These are phyloP conservation scores for Senecio squalidus DNA, from an alignment of 140 eudicot species.

Conservation along the genomic window DNA sequence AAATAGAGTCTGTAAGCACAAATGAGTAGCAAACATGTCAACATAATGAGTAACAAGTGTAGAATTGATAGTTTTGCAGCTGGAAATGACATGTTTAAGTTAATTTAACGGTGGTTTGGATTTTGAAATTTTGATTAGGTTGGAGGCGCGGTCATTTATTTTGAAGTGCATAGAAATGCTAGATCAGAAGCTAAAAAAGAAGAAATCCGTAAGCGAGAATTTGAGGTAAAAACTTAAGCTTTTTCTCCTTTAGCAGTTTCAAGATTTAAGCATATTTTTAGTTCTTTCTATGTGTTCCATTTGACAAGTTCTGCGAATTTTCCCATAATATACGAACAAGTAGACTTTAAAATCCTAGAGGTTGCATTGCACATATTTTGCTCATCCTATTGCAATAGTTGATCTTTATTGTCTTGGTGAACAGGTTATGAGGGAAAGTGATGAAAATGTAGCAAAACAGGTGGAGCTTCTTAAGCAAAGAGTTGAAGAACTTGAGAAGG, in stretches of 20 bases:
- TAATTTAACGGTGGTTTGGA: background rate
- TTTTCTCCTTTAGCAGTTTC: background rate
- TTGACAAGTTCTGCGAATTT: background rate
- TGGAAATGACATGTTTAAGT: background rate
- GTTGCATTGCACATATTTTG: background rate
- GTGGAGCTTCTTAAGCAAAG: conserved; percentile 50
- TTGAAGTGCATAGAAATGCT: conserved; percentile 78
- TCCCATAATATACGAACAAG: background rate
- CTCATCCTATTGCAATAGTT: background rate
- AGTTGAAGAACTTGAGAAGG: conserved; percentile 49
- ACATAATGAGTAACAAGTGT: too few species aligned
- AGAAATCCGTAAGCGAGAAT: conserved; percentile 58
- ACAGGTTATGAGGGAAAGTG: conserved; percentile 49
- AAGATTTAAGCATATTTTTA: background rate
- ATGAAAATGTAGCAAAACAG: conserved; percentile 49
- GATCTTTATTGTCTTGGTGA: background rate
- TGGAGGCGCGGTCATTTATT: conserved; percentile 56
- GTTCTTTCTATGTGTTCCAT: background rate
- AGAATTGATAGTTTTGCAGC: too few species aligned
- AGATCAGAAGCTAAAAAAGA: conserved; percentile 85
- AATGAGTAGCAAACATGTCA: too few species aligned
- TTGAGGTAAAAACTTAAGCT: conserved; percentile 48
- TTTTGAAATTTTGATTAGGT: conserved; percentile 35
- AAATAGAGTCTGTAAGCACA: too few species aligned
- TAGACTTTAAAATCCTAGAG: background rate